These are phyloP conservation scores for Diaporthe aspalathi DNA, from an alignment of 2,329 filamentous ascomycete species.

Conservation along the genomic window DNA sequence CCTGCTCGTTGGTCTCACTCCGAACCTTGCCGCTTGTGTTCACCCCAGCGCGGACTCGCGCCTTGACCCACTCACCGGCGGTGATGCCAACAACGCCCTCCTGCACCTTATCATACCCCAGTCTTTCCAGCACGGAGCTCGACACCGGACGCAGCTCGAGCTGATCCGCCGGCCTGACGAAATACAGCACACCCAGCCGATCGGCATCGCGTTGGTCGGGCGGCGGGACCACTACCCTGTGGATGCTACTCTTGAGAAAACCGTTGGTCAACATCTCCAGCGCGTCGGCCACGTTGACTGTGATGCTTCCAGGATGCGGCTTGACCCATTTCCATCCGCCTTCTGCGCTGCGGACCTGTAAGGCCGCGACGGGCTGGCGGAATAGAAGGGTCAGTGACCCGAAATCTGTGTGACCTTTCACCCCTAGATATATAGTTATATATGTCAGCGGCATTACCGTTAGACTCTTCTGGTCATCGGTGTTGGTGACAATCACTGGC, in stretches of 20 bases:
- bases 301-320: conserved; percentile 61
- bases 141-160: conserved; percentile 48
- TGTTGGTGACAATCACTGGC: too few species aligned
- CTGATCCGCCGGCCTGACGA: conserved; percentile 51
- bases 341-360: conserved; percentile 50
- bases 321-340: conserved; percentile 58
- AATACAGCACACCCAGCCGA: conserved; percentile 53
- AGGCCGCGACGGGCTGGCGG: conserved; percentile 63
- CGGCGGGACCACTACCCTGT: conserved; percentile 57
- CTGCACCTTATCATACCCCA: conserved; percentile 46
- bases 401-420: conserved; percentile 62
- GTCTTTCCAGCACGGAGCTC: conserved; percentile 48
- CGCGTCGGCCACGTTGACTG: conserved; percentile 63
- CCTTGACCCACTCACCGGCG: conserved; percentile 51
- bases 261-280: conserved; percentile 60
- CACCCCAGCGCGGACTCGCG: conserved; percentile 44
- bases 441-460: conserved; percentile 40
- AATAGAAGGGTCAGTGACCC: conserved; percentile 65
- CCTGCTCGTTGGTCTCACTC: conserved; percentile 3
- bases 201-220: conserved; percentile 52
- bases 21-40: not conserved
- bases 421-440: conserved; percentile 54
- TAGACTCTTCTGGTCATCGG: too few species aligned
- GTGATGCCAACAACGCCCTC: conserved; percentile 48
- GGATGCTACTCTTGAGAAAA: conserved; percentile 57